These are phyloP conservation scores for Cytospora paraplurivora DNA, from an alignment of 2,329 filamentous ascomycete species.

Conservation along the genomic window DNA sequence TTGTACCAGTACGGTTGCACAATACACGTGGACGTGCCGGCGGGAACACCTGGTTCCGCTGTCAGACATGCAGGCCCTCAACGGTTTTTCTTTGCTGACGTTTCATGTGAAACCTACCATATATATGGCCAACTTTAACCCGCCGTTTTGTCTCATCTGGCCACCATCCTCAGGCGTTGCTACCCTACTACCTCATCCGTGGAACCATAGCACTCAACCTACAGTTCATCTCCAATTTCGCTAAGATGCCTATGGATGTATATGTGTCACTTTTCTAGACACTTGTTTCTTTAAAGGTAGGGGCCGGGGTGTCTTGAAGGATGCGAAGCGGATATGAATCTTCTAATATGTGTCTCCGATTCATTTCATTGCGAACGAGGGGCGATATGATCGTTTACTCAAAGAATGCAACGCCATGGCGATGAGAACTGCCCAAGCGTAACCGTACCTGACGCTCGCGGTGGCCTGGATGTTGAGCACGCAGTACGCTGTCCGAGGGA, in stretches of 20 bases:
- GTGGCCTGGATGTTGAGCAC: neutral
- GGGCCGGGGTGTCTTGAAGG: neutral
- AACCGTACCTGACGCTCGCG: no score
- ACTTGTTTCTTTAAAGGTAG: no score
- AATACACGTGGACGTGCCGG: neutral
- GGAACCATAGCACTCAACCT: neutral
- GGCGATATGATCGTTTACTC: neutral
- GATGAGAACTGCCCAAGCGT: neutral
- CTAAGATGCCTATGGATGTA: no score
- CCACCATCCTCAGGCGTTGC: neutral
- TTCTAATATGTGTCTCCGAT: neutral
- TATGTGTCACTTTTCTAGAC: no score
- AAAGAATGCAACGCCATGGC: neutral
- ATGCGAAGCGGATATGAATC: neutral
- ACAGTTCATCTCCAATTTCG: neutral
- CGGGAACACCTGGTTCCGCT: slow-evolving; percentile 1
- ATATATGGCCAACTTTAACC: neutral
- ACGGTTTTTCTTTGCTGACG: neutral
- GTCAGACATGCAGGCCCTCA: neutral
- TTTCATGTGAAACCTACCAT: neutral
- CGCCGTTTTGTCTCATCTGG: neutral
- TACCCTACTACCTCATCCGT: neutral
- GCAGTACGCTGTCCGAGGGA: neutral
- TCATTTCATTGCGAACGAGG: neutral
- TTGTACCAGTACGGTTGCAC: neutral